A percentile compares a stretch with the other conserved stretches of the same genome.
Evolutionary conservation across 139 green algal genomes (phyloP).

Genomic region (Chlorella sp.): DNA sequence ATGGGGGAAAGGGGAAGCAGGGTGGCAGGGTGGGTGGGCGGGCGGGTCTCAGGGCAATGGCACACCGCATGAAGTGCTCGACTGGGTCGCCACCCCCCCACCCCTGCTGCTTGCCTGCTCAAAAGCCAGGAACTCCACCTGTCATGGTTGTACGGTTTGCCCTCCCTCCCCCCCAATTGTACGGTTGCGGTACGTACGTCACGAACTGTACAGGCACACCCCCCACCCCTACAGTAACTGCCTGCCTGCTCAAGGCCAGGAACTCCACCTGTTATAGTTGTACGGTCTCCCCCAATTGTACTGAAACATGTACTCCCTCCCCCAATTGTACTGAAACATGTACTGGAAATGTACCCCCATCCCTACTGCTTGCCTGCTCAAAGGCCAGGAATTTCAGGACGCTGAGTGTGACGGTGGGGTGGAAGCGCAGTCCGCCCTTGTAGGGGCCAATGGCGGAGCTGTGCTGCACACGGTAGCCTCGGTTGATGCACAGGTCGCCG

Average conservation of each 20-base stretch:
- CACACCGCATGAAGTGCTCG: too few species aligned
- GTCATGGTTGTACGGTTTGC: too few species aligned
- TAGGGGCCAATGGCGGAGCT: constrained; percentile 71
- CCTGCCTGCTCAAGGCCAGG: too few species aligned
- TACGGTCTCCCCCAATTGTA: constrained; percentile 59
- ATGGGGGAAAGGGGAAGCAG: too few species aligned
- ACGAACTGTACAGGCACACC: neutral
- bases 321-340: constrained; percentile 88
- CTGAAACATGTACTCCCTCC: constrained; percentile 84
- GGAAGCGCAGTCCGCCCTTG: too few species aligned
- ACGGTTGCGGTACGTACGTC: too few species aligned
- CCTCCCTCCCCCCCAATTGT: too few species aligned
- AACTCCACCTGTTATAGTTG: neutral
- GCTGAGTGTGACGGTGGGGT: constrained; percentile 74
- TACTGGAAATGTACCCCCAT: constrained; percentile 13
- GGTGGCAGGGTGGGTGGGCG: too few species aligned
- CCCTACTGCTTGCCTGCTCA: neutral
- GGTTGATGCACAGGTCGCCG: constrained; percentile 68
- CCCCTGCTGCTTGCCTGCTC: neutral
- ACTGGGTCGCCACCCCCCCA: too few species aligned
- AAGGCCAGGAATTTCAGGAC: constrained; percentile 72
- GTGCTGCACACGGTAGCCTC: constrained; percentile 84
- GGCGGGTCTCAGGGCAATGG: too few species aligned
- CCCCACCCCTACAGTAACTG: too few species aligned
- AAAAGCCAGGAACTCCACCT: constrained; percentile 66